A percentile compares a stretch with the other conserved stretches of the same genome.
Evolutionary conservation across 805 yeast genomes (phyloP).

Genomic region (Grigorovia yakushimaensis): DNA sequence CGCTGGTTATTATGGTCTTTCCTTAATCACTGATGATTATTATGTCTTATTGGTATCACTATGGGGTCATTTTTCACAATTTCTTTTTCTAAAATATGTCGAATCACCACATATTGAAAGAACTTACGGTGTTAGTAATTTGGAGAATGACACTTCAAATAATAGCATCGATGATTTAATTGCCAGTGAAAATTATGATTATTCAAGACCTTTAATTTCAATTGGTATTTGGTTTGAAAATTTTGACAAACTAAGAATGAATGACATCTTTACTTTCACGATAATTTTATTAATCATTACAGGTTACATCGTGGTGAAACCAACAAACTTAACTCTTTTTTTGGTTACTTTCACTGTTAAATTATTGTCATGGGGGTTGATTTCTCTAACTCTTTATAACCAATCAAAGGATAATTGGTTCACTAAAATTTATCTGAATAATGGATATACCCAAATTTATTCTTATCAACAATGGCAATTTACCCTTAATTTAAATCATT

Average conservation of each 20-base stretch:
- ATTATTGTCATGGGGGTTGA: slow-evolving; percentile 39
- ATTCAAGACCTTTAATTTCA: slow-evolving; percentile 48
- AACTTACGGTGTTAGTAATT: slow-evolving; percentile 45
- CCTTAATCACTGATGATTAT: slow-evolving; percentile 65
- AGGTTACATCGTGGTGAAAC: slow-evolving; percentile 25
- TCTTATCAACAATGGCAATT: slow-evolving; percentile 70
- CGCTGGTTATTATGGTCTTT: slow-evolving; percentile 78
- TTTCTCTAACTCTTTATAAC: slow-evolving; percentile 41
- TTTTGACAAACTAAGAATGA: slow-evolving; percentile 53
- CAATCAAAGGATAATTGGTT: slow-evolving; percentile 56
- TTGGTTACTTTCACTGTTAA: slow-evolving; percentile 38
- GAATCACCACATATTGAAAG: slow-evolving; percentile 84
- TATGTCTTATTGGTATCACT: slow-evolving; percentile 59
- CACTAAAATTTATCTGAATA: slow-evolving; percentile 54
- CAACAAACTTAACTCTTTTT: slow-evolving; percentile 25
- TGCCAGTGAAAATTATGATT: slow-evolving; percentile 34
- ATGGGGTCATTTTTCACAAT: slow-evolving; percentile 68
- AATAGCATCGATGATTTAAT: slow-evolving; percentile 28
- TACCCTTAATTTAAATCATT: slow-evolving; percentile 42
- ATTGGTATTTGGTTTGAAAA: slow-evolving; percentile 37
- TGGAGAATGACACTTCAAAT: slow-evolving; percentile 21
- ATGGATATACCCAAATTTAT: slow-evolving; percentile 52
- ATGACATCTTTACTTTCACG: slow-evolving; percentile 46
- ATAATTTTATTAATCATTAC: slow-evolving; percentile 35
- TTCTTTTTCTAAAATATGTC: slow-evolving; percentile 60